Conservation (phyloP, 179 eudicot genomes). For the Gypsophila paniculata region DNA sequence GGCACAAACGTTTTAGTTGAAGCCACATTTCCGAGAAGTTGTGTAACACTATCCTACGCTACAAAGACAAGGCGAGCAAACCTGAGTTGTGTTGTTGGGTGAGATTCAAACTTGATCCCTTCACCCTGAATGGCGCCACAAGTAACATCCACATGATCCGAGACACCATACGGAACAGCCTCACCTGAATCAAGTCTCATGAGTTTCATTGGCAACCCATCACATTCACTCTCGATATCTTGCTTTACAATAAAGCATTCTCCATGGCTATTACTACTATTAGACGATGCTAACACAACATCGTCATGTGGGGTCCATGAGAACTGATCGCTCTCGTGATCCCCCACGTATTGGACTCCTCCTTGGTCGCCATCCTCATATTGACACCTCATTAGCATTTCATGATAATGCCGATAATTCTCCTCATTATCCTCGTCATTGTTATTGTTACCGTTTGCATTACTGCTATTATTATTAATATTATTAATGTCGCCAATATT, state of each 20-base stretch:
- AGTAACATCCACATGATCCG: slow-evolving; percentile 21
- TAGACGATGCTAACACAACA: slow-evolving; percentile 26
- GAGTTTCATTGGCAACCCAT: slow-evolving; percentile 24
- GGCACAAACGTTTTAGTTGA: too few relatives aligned
- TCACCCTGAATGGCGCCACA: slow-evolving; percentile 25
- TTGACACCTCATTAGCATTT: slow-evolving; percentile 25
- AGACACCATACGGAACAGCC: slow-evolving; percentile 21
- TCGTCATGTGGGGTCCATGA: slow-evolving; percentile 32
- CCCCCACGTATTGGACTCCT: slow-evolving; percentile 16
- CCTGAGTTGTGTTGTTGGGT: slow-evolving; percentile 29
- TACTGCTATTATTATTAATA: neutral
- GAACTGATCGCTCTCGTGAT: slow-evolving; percentile 23
- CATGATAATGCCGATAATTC: slow-evolving; percentile 26
- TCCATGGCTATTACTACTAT: slow-evolving; percentile 27
- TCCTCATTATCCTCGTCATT: neutral
- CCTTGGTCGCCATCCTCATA: slow-evolving; percentile 21
- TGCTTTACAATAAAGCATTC: slow-evolving; percentile 24
- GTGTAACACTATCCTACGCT: neutral
- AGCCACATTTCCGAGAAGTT: neutral
- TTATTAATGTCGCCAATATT: neutral
- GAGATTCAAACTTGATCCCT: slow-evolving; percentile 26
- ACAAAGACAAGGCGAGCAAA: neutral
- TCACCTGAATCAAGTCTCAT: slow-evolving; percentile 19
- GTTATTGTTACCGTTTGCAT: neutral
- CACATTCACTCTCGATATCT: slow-evolving; percentile 23